Evolutionary conservation across 2,329 filamentous ascomycete species (phyloP).

Genomic region (Colletotrichum somersetense): DNA sequence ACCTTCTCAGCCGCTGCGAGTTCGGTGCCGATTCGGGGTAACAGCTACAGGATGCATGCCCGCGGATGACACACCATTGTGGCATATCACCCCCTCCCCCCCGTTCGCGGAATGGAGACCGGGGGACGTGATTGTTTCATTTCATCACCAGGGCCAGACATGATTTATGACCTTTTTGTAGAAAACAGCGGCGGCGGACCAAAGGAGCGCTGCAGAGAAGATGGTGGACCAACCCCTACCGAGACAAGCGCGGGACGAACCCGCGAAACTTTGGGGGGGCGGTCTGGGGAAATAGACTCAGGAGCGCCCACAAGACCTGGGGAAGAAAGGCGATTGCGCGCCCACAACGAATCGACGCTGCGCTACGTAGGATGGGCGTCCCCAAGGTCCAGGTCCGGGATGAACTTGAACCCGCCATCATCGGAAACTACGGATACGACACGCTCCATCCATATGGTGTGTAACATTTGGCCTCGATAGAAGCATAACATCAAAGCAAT

Average conservation of each 20-base stretch:
- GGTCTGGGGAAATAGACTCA: constrained; percentile 33
- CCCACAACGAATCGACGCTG: constrained; percentile 6
- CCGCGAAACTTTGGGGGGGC: constrained; percentile 1
- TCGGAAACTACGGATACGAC: constrained; percentile 13
- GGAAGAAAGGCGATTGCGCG: constrained; percentile 12
- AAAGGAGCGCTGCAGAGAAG: constrained; percentile 4
- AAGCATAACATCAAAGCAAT: constrained; percentile 16
- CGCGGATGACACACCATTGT: background rate
- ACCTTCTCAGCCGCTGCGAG: background rate
- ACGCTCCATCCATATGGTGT: background rate
- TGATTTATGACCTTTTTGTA: background rate
- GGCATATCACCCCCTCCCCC: too few relatives aligned
- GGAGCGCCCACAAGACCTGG: constrained; percentile 19
- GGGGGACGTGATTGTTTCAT: background rate
- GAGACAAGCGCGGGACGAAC: background rate
- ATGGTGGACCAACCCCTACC: background rate
- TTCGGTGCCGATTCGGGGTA: constrained; percentile 2
- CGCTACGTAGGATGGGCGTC: background rate
- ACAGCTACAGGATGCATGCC: background rate
- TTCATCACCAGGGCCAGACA: background rate
- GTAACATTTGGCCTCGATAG: background rate
- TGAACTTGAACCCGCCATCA: constrained; percentile 24
- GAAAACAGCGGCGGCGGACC: background rate
- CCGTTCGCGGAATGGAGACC: background rate
- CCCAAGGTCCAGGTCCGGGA: constrained; percentile 16